Evolutionary conservation across 169 alveolate species (phyloP).

Genomic region (Plasmodium vivax): DNA sequence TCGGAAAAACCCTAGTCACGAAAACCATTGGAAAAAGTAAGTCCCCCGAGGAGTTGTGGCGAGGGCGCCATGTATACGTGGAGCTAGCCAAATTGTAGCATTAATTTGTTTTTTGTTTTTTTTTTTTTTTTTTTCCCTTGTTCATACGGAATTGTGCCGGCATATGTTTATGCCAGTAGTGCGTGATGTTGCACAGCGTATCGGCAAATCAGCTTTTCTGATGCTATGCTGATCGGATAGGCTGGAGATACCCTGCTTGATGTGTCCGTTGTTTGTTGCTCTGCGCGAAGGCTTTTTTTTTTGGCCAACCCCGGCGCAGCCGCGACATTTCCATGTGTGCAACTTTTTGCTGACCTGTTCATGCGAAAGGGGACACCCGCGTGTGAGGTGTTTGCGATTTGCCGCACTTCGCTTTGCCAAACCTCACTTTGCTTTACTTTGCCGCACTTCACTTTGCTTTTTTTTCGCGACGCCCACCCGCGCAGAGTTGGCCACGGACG

Average conservation of each 20-base stretch:
- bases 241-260: neutral
- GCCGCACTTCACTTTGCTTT: neutral
- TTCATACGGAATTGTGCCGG: neutral
- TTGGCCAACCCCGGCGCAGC: neutral
- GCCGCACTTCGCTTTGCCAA: neutral
- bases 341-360: neutral
- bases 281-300: neutral
- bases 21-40: slow-evolving; percentile 95
- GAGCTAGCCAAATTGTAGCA: neutral
- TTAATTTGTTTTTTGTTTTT: neutral
- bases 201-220: neutral
- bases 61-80: slow-evolving; percentile 30
- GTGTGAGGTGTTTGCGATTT: neutral
- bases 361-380: neutral
- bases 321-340: neutral
- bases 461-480: neutral
- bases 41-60: slow-evolving; percentile 18
- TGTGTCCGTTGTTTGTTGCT: neutral
- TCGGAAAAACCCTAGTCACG: slow-evolving; percentile 96
- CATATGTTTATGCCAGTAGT: neutral
- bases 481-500: slow-evolving; percentile 93
- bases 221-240: neutral
- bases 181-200: neutral
- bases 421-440: neutral
- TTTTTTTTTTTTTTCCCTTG: slow-evolving; percentile 18